These are phyloP conservation scores for Elaphomyces granulatus DNA, from an alignment of 495 filamentous ascomycete species.

Conservation along the genomic window DNA sequence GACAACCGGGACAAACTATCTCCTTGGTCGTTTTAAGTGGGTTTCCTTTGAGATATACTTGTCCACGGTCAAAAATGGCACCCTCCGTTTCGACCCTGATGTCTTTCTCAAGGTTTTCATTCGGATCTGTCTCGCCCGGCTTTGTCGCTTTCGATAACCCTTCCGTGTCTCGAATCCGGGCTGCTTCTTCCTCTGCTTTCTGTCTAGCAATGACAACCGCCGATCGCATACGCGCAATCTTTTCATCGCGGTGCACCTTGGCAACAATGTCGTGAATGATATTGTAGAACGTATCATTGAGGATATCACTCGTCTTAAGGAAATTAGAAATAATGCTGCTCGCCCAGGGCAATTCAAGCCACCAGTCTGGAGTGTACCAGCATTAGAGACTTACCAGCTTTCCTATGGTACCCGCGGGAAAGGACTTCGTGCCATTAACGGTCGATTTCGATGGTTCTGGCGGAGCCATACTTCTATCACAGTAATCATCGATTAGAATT, in stretches of 20 bases:
- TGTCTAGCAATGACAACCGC: constrained; percentile 60
- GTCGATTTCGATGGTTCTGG: not conserved
- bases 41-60: constrained; percentile 59
- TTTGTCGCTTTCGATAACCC: constrained; percentile 20
- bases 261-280: constrained; percentile 56
- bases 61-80: constrained; percentile 58
- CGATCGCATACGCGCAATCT: constrained; percentile 54
- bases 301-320: constrained; percentile 34
- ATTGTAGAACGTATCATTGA: constrained; percentile 58
- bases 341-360: too few species aligned
- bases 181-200: constrained; percentile 39
- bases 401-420: constrained; percentile 29
- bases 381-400: constrained; percentile 26
- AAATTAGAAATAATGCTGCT: not conserved
- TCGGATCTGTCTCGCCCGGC: constrained; percentile 23
- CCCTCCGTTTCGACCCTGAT: constrained; percentile 50
- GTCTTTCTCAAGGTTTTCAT: constrained; percentile 22
- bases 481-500: too few species aligned
- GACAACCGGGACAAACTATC: constrained; percentile 51
- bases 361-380: not conserved
- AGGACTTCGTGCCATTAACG: constrained; percentile 11
- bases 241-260: constrained; percentile 60
- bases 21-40: constrained; percentile 59
- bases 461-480: too few species aligned
- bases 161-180: constrained; percentile 21